phyloP scores from a whole-genome alignment of 1,139 yeast genomes.

The Yamadazyma trypodendri region DNA sequence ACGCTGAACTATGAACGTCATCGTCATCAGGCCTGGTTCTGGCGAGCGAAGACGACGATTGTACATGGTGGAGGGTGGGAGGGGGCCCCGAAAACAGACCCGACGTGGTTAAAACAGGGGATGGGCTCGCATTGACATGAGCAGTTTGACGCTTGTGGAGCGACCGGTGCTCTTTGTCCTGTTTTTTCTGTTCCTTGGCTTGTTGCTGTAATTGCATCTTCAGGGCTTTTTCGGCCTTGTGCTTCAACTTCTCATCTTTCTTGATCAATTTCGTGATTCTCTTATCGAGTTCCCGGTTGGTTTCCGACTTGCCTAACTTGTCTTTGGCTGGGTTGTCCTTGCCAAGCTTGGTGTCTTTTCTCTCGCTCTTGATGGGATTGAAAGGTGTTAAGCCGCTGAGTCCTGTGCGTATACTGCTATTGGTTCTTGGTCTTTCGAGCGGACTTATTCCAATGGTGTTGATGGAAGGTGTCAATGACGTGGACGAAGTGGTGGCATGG shows the following conservation, averaged over 20 bases:
- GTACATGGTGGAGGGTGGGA: neutral
- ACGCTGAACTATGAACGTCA: slow-evolving; percentile 1
- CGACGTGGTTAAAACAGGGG: neutral
- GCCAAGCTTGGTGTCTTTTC: neutral
- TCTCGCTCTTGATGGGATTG: slow-evolving; percentile 22
- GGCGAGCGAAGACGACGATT: neutral
- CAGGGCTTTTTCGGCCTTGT: slow-evolving; percentile 18
- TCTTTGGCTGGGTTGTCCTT: neutral
- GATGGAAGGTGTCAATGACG: neutral
- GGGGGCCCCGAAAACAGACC: neutral
- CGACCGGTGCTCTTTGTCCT: slow-evolving; percentile 7
- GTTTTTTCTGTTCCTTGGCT: slow-evolving; percentile 8
- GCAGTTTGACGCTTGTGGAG: neutral
- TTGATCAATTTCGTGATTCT: slow-evolving; percentile 29
- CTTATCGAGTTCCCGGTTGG: slow-evolving; percentile 31
- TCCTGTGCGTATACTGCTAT: slow-evolving; percentile 24
- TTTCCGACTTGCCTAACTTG: slow-evolving; percentile 12
- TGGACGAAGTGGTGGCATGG: neutral
- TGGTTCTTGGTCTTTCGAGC: slow-evolving; percentile 24
- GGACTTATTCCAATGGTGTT: slow-evolving; percentile 3
- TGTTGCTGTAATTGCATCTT: slow-evolving; percentile 13
- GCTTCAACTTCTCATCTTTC: slow-evolving; percentile 28
- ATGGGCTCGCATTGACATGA: neutral
- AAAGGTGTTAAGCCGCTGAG: slow-evolving; percentile 30
- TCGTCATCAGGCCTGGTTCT: slow-evolving; percentile 1